A percentile compares a stretch with the other conserved stretches of the same genome.
These are phyloP conservation scores for Solanum infundibuliforme DNA, from an alignment of 257 asterid genomes.

Conservation along the genomic window DNA sequence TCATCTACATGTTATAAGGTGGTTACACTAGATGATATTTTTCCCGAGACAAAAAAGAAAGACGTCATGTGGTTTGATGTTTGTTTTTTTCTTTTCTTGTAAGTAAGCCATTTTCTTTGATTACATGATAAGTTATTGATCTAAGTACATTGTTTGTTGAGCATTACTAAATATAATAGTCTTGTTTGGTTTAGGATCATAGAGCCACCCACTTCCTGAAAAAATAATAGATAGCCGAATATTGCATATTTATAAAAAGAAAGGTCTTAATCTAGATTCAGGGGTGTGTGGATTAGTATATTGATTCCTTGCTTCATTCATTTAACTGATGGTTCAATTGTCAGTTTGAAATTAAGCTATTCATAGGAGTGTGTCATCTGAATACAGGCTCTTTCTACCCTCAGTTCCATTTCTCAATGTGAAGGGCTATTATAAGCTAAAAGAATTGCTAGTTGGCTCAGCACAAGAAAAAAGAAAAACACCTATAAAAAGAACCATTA, in stretches of 20 bases:
- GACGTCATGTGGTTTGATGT: not conserved
- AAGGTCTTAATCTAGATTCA: too few relatives aligned
- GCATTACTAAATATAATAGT: not conserved
- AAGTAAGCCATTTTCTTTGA: not conserved
- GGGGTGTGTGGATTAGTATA: too few relatives aligned
- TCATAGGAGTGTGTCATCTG: not conserved
- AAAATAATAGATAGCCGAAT: too few relatives aligned
- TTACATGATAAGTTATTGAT: not conserved
- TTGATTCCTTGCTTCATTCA: not conserved
- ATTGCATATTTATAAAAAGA: too few relatives aligned
- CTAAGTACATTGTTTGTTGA: not conserved
- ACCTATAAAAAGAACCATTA: not conserved
- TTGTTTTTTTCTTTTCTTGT: not conserved
- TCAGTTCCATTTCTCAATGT: constrained; percentile 83
- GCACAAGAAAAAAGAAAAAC: not conserved
- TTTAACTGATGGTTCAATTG: not conserved
- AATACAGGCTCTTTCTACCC: constrained; percentile 70
- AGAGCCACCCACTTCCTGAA: too few relatives aligned
- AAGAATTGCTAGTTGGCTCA: not conserved
- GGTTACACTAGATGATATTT: not conserved
- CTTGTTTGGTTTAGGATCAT: too few relatives aligned
- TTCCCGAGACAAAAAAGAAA: not conserved
- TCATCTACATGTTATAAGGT: not conserved
- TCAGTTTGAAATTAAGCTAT: not conserved
- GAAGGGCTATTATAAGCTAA: constrained; percentile 46